A percentile compares a stretch with the other conserved stretches of the same genome.
Conservation (phyloP, 2,329 filamentous ascomycete species). For the Orbilia ellipsospora region DNA sequence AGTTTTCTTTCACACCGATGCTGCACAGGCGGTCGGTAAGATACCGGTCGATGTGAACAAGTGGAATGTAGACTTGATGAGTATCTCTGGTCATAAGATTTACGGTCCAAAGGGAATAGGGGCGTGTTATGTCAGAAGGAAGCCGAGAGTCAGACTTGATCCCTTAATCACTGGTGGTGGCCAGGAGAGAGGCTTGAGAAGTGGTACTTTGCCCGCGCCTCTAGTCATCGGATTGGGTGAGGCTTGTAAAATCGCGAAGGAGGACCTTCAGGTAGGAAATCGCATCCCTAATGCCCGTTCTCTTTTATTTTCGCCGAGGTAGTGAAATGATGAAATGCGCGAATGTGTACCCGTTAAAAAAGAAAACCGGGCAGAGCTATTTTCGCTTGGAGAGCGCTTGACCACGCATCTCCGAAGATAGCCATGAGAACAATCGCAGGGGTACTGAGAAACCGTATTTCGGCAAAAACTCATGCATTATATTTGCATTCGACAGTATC, state of each 20-base stretch:
- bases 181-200: constrained; percentile 93
- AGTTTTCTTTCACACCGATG: constrained; percentile 98
- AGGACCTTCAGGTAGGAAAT: constrained; percentile 85
- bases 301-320: constrained; percentile 33
- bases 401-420: constrained; percentile 41
- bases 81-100: constrained; percentile 97
- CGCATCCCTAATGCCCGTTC: constrained; percentile 54
- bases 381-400: constrained; percentile 41
- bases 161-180: constrained; percentile 96
- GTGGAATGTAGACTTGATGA: constrained; percentile 99
- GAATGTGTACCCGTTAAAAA: constrained; percentile 68
- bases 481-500: no score
- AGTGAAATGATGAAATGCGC: constrained; percentile 80
- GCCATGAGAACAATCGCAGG: constrained; percentile 56
- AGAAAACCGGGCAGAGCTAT: constrained; percentile 54
- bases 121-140: constrained; percentile 92
- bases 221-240: constrained; percentile 94
- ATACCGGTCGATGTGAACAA: constrained; percentile 96
- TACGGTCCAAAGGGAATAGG: constrained; percentile 98
- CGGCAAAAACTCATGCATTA: background rate
- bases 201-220: constrained; percentile 89
- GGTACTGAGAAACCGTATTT: constrained; percentile 55
- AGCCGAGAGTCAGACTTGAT: constrained; percentile 91
- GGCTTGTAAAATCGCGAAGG: constrained; percentile 88
- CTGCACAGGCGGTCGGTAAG: constrained; percentile 97